Evolutionary conservation across 2,329 filamentous ascomycete genomes (phyloP), one percentile per base, ranked within the genome.

Genomic region (Xylaria arbuscula): DNA sequence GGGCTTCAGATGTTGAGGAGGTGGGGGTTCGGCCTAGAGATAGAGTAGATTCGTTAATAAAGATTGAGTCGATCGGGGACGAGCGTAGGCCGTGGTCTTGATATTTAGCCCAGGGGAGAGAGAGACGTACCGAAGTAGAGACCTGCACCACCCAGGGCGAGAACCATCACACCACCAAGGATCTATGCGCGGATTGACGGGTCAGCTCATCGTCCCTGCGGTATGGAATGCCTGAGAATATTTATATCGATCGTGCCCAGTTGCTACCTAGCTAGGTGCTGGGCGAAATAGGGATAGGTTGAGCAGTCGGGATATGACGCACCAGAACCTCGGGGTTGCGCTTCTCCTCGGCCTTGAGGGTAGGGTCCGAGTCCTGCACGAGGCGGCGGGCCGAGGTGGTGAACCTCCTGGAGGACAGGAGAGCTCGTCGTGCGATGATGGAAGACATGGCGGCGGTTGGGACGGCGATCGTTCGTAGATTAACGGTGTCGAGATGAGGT

Each of bases 91-190:
- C 19, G 42, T 38, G n/a, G 55, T 11, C 5, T 61, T n/a, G 66
- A 56, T 68, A 42, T 11, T 17, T 45, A 24, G 36, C 36, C 34
- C 34, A 9, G 5, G 15, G 34, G 45, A 47, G 45, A 57, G 66
- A 59, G 66, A 61, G 59, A 74, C 83, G 79, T 87, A 93, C 92
- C 92, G 77, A 96, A 93, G 85, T 94, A 93, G 89, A 90, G 97
- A 80, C 95, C 95, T 74, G 93, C 95, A 76, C 96, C 90, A 78
- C 90, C 90, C 79, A 98, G 92, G 77, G 93, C 92, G 80, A 91
- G 90, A 77, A 92, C 90, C 93, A 98, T 97, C 81, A 98, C 90
- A 79, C 89, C 93, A 72, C 94, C 88, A 74, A 99, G 92, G 78
- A 98, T 90, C 96, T 98, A 77, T 72, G 62, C 53, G 40, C 24